Evolutionary conservation across 495 filamentous ascomycete genomes (phyloP).

Genomic region (Neurospora sp.): DNA sequence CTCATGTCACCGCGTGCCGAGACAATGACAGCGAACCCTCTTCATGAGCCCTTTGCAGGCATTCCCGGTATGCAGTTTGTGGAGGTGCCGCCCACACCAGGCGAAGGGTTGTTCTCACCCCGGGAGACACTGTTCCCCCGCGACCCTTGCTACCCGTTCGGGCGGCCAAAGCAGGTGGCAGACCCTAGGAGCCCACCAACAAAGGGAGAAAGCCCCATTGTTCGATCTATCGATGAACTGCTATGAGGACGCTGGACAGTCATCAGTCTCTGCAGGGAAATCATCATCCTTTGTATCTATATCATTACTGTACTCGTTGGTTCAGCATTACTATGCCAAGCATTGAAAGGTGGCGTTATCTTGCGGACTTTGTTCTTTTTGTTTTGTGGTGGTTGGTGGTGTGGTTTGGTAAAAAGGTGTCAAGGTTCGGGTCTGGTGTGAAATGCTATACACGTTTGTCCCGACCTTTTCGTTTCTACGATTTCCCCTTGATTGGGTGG

Average conservation of each 20-base stretch:
- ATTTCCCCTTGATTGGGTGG: not conserved
- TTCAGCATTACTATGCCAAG: not conserved
- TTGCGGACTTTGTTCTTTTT: slow-evolving; percentile 1
- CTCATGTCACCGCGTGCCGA: slow-evolving; percentile 42
- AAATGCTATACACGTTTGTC: not conserved
- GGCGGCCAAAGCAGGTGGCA: slow-evolving; percentile 30
- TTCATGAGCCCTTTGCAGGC: slow-evolving; percentile 29
- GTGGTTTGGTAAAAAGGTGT: not conserved
- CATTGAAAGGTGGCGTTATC: not conserved
- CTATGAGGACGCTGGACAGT: slow-evolving; percentile 19
- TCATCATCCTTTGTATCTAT: not conserved
- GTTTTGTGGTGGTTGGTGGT: not conserved
- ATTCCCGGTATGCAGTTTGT: slow-evolving; percentile 35
- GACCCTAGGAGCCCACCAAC: slow-evolving; percentile 58
- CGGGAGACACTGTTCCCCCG: slow-evolving; percentile 39
- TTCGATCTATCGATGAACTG: slow-evolving; percentile 52
- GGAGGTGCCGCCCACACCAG: slow-evolving; percentile 36
- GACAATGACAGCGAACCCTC: slow-evolving; percentile 44
- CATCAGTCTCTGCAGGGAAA: not conserved
- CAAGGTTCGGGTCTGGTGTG: not conserved
- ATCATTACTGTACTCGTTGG: not conserved
- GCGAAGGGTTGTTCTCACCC: slow-evolving; percentile 39
- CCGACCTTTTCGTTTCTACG: not conserved
- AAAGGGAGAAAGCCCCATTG: slow-evolving; percentile 55
- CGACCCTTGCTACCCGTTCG: slow-evolving; percentile 38